Evolutionary conservation across 352 stramenopile genomes (phyloP), one percentile per base, ranked within the genome.

Genomic region (Globisporangium yorkense): DNA sequence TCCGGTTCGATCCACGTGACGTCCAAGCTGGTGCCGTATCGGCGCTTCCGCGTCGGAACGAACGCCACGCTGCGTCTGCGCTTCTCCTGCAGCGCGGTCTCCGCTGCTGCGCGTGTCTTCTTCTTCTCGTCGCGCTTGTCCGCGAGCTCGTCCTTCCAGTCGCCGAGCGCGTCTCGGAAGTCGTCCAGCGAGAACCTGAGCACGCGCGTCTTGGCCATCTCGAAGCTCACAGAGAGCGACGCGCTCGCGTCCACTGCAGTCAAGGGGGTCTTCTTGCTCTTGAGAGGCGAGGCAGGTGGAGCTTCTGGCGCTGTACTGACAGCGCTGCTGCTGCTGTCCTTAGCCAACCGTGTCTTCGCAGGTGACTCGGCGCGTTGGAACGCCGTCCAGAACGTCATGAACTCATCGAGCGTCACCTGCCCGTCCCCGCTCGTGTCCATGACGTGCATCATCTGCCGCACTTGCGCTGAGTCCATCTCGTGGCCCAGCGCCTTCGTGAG

Each of bases 341-440:
- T 29, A 0, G 13, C 8, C 3, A 12, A 29, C 8, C 44, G 1
- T 5, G 5, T 27, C 45, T 48, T 60, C 20, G 18, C 40, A 61
- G 59, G 47, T 9, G 65, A 52, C 15, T 62, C 56, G 20, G 57
- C 45, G 27, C 72, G 65, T 56, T 87, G 67, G 29, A 86, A 89
- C 16, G 75, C 66, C 40, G 66, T 82, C 81, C 81, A 91, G 56
- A 88, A 89, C 3, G 74, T 72, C 20, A 82, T 51, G 55, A 91
- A 87, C 55, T 91, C 81, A 54, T 78, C 72, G 6, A 88, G 51
- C 41, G 72, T 88, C 39, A 91, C 70, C 1, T 67, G 67, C 9
- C 67, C 63, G 54, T 89, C 79, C 35, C 78, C 79, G 44, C 77
- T 88, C 0, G 66, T 71, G 49, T 89, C 81, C 57, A 91, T 91